Conservation (phyloP, 1,284 basidiomycete species). For the Moniliella sp. region DNA sequence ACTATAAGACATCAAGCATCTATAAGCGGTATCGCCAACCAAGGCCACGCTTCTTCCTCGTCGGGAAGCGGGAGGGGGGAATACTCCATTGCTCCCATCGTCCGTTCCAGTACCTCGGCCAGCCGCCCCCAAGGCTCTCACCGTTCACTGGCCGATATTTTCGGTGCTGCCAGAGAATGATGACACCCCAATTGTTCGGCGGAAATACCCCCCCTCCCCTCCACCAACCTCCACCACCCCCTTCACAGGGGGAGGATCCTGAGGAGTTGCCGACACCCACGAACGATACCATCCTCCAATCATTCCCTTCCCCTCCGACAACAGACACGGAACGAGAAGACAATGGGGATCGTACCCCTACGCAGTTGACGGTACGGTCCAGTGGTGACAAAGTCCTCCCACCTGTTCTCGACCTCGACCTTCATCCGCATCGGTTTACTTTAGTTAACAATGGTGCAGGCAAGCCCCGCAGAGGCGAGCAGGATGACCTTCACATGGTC, state of each 20-base stretch:
- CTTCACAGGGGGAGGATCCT: not conserved
- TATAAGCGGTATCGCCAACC: too few species aligned
- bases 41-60: too few species aligned
- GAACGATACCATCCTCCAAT: not conserved
- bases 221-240: constrained; percentile 3
- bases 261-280: not conserved
- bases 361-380: not conserved
- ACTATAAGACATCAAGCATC: too few species aligned
- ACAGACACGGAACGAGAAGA: too few species aligned
- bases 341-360: too few species aligned
- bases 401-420: constrained; percentile 6
- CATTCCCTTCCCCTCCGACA: not conserved
- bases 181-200: too few species aligned
- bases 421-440: constrained; percentile 22
- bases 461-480: constrained; percentile 10
- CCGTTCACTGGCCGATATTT: too few species aligned
- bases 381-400: constrained; percentile 1
- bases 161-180: too few species aligned
- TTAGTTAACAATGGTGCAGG: constrained; percentile 24
- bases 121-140: too few species aligned
- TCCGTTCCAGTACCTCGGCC: too few species aligned
- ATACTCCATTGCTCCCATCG: too few species aligned
- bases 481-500: constrained; percentile 1
- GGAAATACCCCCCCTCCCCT: constrained; percentile 8
- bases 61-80: too few species aligned